phyloP scores from a whole-genome alignment of 2,329 filamentous ascomycete species.

The Monilinia fructigena region DNA sequence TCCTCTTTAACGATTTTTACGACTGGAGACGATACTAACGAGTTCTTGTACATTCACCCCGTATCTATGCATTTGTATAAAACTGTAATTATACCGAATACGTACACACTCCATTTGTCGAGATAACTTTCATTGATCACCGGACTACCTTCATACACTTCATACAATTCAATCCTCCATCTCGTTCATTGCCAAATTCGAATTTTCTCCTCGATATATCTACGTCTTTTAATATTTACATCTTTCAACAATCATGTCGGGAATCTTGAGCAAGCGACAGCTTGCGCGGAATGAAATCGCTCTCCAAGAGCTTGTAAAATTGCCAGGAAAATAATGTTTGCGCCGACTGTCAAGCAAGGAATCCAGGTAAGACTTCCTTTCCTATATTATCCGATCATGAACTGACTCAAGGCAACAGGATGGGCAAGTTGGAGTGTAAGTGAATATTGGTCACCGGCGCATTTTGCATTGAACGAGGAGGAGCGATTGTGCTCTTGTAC shows the following conservation, averaged over 20 bases:
- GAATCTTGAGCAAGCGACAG: conserved; percentile 86
- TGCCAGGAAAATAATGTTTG: conserved; percentile 90
- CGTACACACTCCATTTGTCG: conserved; percentile 1
- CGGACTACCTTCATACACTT: neutral
- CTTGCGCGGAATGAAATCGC: conserved; percentile 94
- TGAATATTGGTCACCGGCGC: conserved; percentile 16
- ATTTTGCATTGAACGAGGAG: neutral
- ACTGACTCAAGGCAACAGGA: conserved; percentile 30
- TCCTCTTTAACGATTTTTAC: conserved; percentile 28
- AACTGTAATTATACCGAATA: conserved; percentile 28
- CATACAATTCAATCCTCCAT: neutral
- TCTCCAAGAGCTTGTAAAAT: conserved; percentile 83
- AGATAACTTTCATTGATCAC: conserved; percentile 14
- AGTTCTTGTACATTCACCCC: conserved; percentile 28
- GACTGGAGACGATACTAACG: conserved; percentile 29
- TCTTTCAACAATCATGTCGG: conserved; percentile 55
- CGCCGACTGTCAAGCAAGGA: conserved; percentile 87
- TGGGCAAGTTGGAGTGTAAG: conserved; percentile 43
- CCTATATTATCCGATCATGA: neutral
- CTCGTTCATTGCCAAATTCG: neutral
- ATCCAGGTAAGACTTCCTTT: conserved; percentile 69
- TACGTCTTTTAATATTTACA: conserved; percentile 21
- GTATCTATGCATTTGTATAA: conserved; percentile 33
- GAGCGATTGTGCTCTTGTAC: conserved; percentile 24
- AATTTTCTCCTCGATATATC: neutral